Evolutionary conservation across 176 grass and related monocot genomes (phyloP), one percentile per base, ranked within the genome.

Genomic region (Tillandsia fasciculata): DNA sequence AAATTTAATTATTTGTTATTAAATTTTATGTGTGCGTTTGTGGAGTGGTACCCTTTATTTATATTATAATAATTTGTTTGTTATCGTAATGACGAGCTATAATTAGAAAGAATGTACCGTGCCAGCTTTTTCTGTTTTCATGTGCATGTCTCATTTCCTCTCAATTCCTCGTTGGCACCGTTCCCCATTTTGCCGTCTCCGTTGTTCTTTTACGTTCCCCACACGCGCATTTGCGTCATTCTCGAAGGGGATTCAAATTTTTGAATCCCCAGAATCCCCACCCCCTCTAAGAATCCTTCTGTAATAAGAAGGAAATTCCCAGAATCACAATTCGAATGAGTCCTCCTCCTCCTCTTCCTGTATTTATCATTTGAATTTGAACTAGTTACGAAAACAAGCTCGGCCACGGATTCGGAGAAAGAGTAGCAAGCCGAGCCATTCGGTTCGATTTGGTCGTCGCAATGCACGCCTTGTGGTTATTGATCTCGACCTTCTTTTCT

Each of bases 401-500:
- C 33, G 33, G 33, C 33, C 33, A 6, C 33, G 5, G 33, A 61
- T 61, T 18, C 15, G 8, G 7, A 2, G 7, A 20, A 20, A 61
- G 56, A 61, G 56, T 8, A 23, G 7, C 23, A 2, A 61, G 56
- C 17, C 22, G 33, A 33, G 29, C 29, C 20, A 17, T 53, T 17
- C 1, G 49, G 8, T 49, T 51, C 27, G 51, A 49, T 4, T 51
- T 6, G 33, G 52, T 51, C 11, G 49, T 7, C 13, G 28, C 49
- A 72, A 52, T 9, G n/a, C 70, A 73, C 11, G 8, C 7, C 51
- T 33, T 52, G 49, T 64, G 11, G 53, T 27, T 66, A 10, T 13
- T 49, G 12, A 26, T 52, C 11, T 64, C 7, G 18, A 18, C 52
- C 2, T 22, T 63, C 33, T 75, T 66, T 29, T 75, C 72, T 75